These are phyloP conservation scores for Cercospora sp. DNA, from an alignment of 2,329 filamentous ascomycete species.

Conservation along the genomic window DNA sequence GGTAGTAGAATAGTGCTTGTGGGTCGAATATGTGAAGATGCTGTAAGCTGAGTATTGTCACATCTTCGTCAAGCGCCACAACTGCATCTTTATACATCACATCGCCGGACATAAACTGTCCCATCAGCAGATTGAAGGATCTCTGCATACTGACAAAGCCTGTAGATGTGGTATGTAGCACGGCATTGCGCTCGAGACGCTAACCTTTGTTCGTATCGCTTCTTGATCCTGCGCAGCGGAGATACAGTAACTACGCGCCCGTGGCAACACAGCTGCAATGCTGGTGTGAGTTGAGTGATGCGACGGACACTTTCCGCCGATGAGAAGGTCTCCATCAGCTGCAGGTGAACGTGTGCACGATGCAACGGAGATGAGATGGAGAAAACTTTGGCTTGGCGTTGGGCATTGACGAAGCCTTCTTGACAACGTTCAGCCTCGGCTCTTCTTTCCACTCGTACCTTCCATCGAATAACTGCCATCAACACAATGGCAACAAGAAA, in stretches of 20 bases:
- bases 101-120: background rate
- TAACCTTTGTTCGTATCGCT: background rate
- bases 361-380: background rate
- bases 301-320: background rate
- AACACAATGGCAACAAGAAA: background rate
- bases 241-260: background rate
- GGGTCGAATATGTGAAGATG: background rate
- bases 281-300: background rate
- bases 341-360: background rate
- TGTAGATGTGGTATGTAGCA: background rate
- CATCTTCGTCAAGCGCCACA: background rate
- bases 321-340: background rate
- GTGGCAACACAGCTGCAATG: background rate
- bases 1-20: background rate
- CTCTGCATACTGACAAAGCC: background rate
- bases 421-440: background rate
- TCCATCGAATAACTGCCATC: background rate
- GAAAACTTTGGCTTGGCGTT: background rate
- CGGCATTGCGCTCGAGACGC: background rate
- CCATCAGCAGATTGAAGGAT: background rate
- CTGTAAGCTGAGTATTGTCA: background rate
- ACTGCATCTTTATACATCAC: background rate
- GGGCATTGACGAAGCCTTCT: background rate
- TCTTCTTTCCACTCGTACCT: background rate
- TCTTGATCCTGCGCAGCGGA: background rate